Base-by-base conservation (phyloP, 2,329 filamentous ascomycete genomes). In the Microcera coccophila region DNA sequence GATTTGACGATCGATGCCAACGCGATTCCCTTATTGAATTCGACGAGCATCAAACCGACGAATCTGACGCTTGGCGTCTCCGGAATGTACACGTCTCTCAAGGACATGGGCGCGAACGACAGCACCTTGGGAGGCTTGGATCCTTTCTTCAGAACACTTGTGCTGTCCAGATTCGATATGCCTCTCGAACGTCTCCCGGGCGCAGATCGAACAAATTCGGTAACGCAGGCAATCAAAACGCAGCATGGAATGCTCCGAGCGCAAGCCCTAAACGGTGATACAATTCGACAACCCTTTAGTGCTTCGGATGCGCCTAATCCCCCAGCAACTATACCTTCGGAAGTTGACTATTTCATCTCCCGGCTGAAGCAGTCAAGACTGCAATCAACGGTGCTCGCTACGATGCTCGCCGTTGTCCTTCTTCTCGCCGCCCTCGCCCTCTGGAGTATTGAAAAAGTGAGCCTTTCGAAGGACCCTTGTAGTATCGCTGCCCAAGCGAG, bases 401-500 rank as follows among this genome's bases (percentile, higher is more conserved):
- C 39, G 8, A 15, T 59, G 3, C 50, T 61, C 7, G 49, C 38
- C 2, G 38, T 58, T 14, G 48, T 53, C 2, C 37, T 61, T 4
- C 33, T 54, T 17, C 42, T 59, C 9, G 50, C 45, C n/a, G 24
- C 54, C 3, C 36, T 60, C 21, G 49, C 50, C n/a, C 39, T 60
- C 11, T 52, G 56, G 8, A 57, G 54, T n/a, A 49, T 40, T 37
- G 40, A 49, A 12, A 50, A 49, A n/a, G 53, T 47, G 14, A 39
- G 41, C 15, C 29, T 61, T 5, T 47, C 57, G 18, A 60, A 60
- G 40, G 55, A 53, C 38, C 59, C 59, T 2, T 52, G 59, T 8
- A 61, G 58, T 22, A 58, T 61, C 19, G 59, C 58, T 9, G 58
- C 58, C 9, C 55, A 54, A 39, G 59, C 55, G 18, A 61, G 58